Conservation (phyloP, 345 rosid genomes). For the Mangifera indica region DNA sequence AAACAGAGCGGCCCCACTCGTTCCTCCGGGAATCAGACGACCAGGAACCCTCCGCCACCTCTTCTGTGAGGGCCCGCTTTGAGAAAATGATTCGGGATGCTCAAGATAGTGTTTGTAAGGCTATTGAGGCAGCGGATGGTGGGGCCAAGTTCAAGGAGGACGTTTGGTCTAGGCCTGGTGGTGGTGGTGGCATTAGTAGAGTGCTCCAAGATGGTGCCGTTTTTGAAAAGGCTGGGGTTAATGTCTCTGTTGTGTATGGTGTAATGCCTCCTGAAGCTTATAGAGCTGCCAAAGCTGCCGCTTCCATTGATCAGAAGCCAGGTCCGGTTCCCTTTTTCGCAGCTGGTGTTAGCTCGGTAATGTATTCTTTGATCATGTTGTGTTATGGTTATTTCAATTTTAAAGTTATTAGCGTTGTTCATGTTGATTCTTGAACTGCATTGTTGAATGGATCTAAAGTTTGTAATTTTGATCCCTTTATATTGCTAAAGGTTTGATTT, state of each 20-base stretch:
- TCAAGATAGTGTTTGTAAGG: conserved; percentile 76
- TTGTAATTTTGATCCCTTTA: not conserved
- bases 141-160: conserved; percentile 87
- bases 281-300: conserved; percentile 76
- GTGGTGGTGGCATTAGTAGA: conserved; percentile 98
- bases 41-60: conserved; percentile 19
- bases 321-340: conserved; percentile 93
- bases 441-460: not conserved
- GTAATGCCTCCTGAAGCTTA: conserved; percentile 99
- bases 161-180: conserved; percentile 96
- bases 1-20: conserved; percentile 66
- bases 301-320: conserved; percentile 58
- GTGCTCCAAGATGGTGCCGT: conserved; percentile 89
- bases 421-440: not conserved
- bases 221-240: conserved; percentile 97
- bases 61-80: conserved; percentile 66
- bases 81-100: conserved; percentile 84
- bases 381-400: not conserved
- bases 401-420: not conserved
- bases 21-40: conserved; percentile 74
- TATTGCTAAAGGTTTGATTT: not conserved
- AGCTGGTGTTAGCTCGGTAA: conserved; percentile 94
- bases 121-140: conserved; percentile 62
- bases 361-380: not conserved
- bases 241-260: conserved; percentile 93